A percentile compares a stretch with the other conserved stretches of the same genome.
Conservation (phyloP, 306 rosid genomes). For the Amphicarpaea edgeworthii region DNA sequence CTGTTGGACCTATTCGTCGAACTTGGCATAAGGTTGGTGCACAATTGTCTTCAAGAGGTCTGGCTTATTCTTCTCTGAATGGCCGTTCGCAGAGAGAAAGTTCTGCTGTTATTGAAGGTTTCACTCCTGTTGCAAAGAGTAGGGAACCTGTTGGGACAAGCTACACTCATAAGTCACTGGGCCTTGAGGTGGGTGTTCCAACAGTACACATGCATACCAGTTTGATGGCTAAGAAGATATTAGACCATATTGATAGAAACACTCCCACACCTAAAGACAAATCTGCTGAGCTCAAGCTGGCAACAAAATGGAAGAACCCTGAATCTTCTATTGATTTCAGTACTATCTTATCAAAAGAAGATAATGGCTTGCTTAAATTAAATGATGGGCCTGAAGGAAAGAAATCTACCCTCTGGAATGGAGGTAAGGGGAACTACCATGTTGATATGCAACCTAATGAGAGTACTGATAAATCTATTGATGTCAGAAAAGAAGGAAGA, state of each 20-base stretch:
- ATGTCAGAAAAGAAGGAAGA: conserved; percentile 49
- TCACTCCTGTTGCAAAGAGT: conserved; percentile 51
- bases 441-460: conserved; percentile 49
- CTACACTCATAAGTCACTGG: conserved; percentile 47
- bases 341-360: conserved; percentile 53
- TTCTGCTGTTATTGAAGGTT: conserved; percentile 51
- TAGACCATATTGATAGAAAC: conserved; percentile 84
- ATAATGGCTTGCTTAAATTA: conserved; percentile 44
- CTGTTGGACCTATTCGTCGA: conserved; percentile 81
- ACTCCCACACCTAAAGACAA: conserved; percentile 79
- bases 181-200: conserved; percentile 53
- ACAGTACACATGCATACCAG: conserved; percentile 69
- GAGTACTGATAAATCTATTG: conserved; percentile 47
- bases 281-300: conserved; percentile 77
- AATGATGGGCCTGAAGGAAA: conserved; percentile 52
- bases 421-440: conserved; percentile 50
- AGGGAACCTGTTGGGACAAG: conserved; percentile 56
- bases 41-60: conserved; percentile 57
- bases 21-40: conserved; percentile 56
- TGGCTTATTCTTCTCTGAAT: conserved; percentile 51
- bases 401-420: conserved; percentile 47
- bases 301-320: conserved; percentile 66
- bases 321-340: conserved; percentile 51
- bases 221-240: conserved; percentile 82
- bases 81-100: conserved; percentile 50